Conservation (phyloP, 1,284 basidiomycete species). For the Thelephora terrestris region DNA sequence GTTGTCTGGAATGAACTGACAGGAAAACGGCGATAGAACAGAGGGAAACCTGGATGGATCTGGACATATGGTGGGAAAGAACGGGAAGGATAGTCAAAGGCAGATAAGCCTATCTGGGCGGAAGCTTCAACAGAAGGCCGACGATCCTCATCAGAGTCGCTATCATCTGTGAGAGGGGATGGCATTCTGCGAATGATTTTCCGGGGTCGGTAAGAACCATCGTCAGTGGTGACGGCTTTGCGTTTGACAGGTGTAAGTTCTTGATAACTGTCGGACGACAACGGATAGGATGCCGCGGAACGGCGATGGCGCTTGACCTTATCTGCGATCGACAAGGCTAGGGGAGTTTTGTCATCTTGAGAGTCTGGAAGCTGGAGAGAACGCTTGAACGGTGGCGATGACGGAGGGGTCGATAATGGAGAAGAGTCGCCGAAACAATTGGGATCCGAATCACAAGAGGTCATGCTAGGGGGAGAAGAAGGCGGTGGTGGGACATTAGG, state of each 20-base stretch:
- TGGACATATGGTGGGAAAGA: conserved; percentile 38
- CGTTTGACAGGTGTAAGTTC: not conserved
- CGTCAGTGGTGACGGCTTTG: not conserved
- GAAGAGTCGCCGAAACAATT: not conserved
- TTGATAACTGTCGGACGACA: not conserved
- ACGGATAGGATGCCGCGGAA: not conserved
- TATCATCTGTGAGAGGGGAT: not conserved
- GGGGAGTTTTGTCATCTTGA: not conserved
- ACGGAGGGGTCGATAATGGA: not conserved
- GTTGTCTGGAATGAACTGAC: conserved; percentile 36
- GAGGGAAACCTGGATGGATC: conserved; percentile 36
- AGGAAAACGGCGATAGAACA: conserved; percentile 59
- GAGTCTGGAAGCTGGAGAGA: too few relatives aligned
- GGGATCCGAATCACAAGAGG: not conserved
- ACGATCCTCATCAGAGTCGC: not conserved
- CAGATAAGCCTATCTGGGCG: not conserved
- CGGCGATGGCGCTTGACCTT: not conserved
- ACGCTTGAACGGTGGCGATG: not conserved
- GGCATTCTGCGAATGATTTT: not conserved
- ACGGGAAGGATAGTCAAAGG: conserved; percentile 23
- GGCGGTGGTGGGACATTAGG: not conserved
- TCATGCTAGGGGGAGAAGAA: not conserved
- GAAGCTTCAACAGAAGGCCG: not conserved
- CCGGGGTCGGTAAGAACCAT: not conserved
- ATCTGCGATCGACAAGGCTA: not conserved